Base-by-base conservation (phyloP, 257 asterid species). In the Nicotiana tabacum region DNA sequence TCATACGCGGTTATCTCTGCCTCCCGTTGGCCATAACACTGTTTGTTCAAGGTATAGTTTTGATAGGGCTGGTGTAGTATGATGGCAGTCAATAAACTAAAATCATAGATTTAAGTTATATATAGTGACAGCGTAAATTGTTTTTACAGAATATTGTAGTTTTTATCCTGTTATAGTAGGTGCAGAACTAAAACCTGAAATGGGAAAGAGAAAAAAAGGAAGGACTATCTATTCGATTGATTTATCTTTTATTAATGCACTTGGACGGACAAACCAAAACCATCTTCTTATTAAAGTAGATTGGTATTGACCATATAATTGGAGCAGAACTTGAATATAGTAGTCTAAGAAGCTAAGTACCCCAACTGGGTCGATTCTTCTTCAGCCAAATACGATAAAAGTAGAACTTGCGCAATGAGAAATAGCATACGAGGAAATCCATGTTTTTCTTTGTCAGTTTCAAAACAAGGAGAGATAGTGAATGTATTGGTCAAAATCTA, bases 21-120 rank as follows among this genome's bases (percentile, higher is more conserved):
- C 88, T 72, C 83, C 86, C 2, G 8, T 88, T 10, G 85, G 85
- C 77, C 69, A 83, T 32, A 78, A 83, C 17, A 83, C n/a, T 12
- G 84, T 86, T 66, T 88, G 91, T 27, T 43, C 61, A 18, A 15
- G 53, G 32, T 60, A 21, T 60, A 18, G 18, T 13, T 21, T 60
- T 6, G 32, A 60, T 60, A 60, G 32, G 13, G 66, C 66, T 60
- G 15, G 21, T 60, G 66, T 21, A 4, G 64, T 57, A 57, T 57
- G 30, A 60, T 9, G 66, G 12, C 13, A 60, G 66, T 60, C 12
- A 15, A 60, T 0, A 60, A 60, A 60, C 66, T 60, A 60, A 18
- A 60, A 60, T 30, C 4, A 56, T 56, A 8, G 24, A 56, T 56
- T 5, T 56, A 56, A 56, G 24, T 56, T 55, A 2, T 13, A 53